Percentiles rank a stretch among this genome's conserved stretches.
phyloP scores from a whole-genome alignment of 306 rosid genomes.

The Sechiopsis laciniata region DNA sequence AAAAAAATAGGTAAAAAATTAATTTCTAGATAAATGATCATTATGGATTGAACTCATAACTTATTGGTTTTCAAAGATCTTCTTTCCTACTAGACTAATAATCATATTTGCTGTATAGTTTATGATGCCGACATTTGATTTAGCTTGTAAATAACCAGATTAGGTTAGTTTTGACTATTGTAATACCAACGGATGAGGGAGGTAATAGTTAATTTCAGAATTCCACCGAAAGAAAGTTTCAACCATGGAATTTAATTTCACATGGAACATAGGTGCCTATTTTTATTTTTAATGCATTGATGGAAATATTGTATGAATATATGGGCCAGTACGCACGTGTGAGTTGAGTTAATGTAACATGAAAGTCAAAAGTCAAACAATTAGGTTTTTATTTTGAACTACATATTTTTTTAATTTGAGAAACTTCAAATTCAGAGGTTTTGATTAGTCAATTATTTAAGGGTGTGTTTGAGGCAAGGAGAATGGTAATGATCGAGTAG shows the following conservation, averaged over 20 bases:
- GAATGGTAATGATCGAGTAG: too few species aligned
- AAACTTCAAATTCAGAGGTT: background rate
- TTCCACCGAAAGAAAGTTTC: background rate
- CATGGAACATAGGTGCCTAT: background rate
- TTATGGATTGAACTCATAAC: too few species aligned
- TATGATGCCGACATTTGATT: background rate
- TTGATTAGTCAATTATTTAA: background rate
- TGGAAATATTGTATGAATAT: background rate
- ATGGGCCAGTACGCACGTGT: background rate
- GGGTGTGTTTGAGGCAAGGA: too few species aligned
- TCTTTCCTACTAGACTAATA: too few species aligned
- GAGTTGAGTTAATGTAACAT: background rate
- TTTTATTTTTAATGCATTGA: background rate
- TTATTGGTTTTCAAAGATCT: too few species aligned
- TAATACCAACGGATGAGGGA: background rate
- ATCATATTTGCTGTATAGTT: too few species aligned
- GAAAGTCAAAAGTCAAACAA: slow-evolving; percentile 3
- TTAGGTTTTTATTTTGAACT: slow-evolving; percentile 2
- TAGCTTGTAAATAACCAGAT: background rate
- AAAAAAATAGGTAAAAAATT: too few species aligned
- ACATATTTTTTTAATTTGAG: background rate
- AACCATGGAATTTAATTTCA: background rate
- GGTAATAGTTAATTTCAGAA: background rate
- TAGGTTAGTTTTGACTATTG: background rate
- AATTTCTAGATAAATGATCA: too few species aligned